phyloP scores from a whole-genome alignment of 768 basidiomycete genomes.

The Hypholoma fasciculare region DNA sequence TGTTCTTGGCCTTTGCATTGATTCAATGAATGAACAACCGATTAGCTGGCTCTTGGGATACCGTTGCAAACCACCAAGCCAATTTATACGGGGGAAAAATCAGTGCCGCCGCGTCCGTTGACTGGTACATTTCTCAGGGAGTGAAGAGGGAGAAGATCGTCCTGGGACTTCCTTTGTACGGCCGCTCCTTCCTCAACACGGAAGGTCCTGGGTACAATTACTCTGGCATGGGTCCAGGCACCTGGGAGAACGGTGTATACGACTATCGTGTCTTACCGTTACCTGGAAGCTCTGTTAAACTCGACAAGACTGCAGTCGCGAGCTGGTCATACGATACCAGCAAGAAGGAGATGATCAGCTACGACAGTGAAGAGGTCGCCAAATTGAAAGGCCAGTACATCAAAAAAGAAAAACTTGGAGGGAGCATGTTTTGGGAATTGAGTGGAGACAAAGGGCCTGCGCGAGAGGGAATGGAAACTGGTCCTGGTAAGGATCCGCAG shows the following conservation, averaged over 20 bases:
- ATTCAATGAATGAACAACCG: not conserved
- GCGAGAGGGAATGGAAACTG: conserved; percentile 73
- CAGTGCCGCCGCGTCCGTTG: conserved; percentile 62
- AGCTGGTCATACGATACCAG: conserved; percentile 83
- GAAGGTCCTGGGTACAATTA: conserved; percentile 79
- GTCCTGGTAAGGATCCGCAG: conserved; percentile 72
- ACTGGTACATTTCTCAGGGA: conserved; percentile 71
- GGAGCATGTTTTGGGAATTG: conserved; percentile 95
- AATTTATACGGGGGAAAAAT: conserved; percentile 72
- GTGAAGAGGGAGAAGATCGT: conserved; percentile 81
- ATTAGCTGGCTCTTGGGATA: conserved; percentile 77
- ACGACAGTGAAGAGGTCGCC: conserved; percentile 70
- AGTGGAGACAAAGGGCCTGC: conserved; percentile 78
- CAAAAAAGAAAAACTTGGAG: conserved; percentile 70
- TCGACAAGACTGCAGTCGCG: conserved; percentile 68
- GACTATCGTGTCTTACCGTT: conserved; percentile 91
- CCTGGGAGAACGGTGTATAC: conserved; percentile 90
- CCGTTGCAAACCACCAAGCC: conserved; percentile 78
- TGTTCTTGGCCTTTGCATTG: not conserved
- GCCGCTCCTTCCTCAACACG: conserved; percentile 86
- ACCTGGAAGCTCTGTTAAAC: conserved; percentile 62
- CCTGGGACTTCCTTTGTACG: conserved; percentile 91
- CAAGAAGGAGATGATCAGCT: conserved; percentile 81
- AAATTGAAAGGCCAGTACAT: conserved; percentile 83
- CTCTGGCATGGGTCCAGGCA: conserved; percentile 81